Evolutionary conservation across 331 rosid species (phyloP).

Genomic region (Malus hybrid): DNA sequence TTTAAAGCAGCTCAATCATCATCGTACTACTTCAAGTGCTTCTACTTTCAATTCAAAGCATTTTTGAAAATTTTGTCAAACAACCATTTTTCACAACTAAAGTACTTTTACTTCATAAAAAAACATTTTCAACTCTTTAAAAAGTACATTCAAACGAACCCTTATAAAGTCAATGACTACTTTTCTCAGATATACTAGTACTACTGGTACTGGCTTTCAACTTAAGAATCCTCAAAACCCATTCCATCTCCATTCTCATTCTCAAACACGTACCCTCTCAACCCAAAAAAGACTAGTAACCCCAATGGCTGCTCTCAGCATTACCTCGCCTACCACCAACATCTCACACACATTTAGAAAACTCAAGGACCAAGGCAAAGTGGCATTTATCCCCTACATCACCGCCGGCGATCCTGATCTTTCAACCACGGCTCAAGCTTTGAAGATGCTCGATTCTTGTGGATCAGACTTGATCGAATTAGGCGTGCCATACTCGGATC

Average conservation of each 20-base stretch:
- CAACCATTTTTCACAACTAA: no score
- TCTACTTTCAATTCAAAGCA: no score
- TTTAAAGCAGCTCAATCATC: no score
- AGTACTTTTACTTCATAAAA: no score
- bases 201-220: conserved; percentile 29
- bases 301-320: conserved; percentile 45
- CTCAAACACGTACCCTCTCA: conserved; percentile 32
- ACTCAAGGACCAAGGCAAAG: conserved; percentile 57
- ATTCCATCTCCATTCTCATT: conserved; percentile 18
- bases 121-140: no score
- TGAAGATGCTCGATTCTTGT: conserved; percentile 75
- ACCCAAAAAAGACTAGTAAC: neutral
- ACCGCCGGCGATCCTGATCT: conserved; percentile 95
- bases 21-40: no score
- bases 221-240: conserved; percentile 22
- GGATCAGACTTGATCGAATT: conserved; percentile 83
- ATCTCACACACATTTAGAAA: conserved; percentile 65
- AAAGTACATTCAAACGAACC: no score
- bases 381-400: conserved; percentile 77
- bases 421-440: conserved; percentile 76
- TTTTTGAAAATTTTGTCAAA: no score
- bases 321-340: conserved; percentile 31
- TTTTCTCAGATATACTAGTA: conserved; percentile 19
- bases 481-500: conserved; percentile 86
- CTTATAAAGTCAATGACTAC: conserved; percentile 16